Evolutionary conservation across 305 asterid genomes (phyloP).

Genomic region (Galium porrigens): DNA sequence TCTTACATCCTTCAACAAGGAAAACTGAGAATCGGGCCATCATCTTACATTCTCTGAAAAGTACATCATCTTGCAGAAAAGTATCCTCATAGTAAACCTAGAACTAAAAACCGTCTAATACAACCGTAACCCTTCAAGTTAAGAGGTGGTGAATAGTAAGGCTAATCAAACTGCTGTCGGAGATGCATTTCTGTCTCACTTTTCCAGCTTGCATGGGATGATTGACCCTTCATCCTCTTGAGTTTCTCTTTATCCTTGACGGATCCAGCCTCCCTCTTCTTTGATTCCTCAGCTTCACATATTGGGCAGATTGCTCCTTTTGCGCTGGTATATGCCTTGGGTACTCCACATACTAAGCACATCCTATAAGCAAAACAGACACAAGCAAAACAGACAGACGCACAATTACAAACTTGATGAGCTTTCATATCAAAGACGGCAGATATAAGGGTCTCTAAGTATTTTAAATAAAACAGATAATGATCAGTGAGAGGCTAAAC

Average conservation of each 20-base stretch:
- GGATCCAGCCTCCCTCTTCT: slow-evolving; percentile 53
- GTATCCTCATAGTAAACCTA: background rate
- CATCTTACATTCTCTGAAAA: background rate
- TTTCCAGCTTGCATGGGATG: slow-evolving; percentile 88
- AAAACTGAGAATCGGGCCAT: background rate
- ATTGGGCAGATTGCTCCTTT: slow-evolving; percentile 72
- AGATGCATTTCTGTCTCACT: slow-evolving; percentile 96
- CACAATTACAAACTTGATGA: background rate
- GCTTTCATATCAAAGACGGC: background rate
- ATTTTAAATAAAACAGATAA: background rate
- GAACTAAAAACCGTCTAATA: too few species aligned
- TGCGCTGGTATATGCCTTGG: slow-evolving; percentile 53
- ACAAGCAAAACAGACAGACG: slow-evolving; percentile 8
- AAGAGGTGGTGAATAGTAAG: background rate
- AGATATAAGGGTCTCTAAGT: too few species aligned
- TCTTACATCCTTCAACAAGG: background rate
- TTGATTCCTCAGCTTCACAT: slow-evolving; percentile 42
- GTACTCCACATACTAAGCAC: slow-evolving; percentile 68
- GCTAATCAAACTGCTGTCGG: slow-evolving; percentile 80
- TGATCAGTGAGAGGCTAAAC: background rate
- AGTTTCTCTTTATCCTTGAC: slow-evolving; percentile 81
- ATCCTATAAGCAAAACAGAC: slow-evolving; percentile 34
- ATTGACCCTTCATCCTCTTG: slow-evolving; percentile 89
- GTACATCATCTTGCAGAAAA: background rate
- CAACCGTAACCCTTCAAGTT: background rate